Evolutionary conservation across 192 early-diverging fungal genomes (phyloP).

Genomic region (Obelidium mucronatum): DNA sequence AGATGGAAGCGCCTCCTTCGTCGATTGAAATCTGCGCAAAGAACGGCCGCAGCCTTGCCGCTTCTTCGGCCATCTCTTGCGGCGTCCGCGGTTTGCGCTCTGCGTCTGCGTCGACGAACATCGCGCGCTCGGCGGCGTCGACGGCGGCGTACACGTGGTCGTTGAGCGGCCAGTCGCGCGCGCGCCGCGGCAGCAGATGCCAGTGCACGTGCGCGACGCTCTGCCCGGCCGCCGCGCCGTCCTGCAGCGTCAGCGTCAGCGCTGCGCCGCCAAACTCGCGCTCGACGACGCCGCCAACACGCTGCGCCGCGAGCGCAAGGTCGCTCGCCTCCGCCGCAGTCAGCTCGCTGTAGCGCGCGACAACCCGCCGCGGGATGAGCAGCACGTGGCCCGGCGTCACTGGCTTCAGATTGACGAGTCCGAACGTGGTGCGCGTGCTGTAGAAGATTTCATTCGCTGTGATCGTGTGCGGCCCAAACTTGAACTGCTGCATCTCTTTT

Average conservation of each 20-base stretch:
- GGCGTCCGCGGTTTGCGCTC: slow-evolving; percentile 68
- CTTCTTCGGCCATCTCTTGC: slow-evolving; percentile 84
- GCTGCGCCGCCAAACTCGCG: slow-evolving; percentile 70
- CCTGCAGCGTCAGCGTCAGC: slow-evolving; percentile 77
- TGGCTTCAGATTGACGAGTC: slow-evolving; percentile 94
- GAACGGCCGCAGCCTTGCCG: slow-evolving; percentile 50
- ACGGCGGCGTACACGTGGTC: slow-evolving; percentile 89
- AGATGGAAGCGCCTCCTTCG: slow-evolving; percentile 9
- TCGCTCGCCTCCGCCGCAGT: slow-evolving; percentile 82
- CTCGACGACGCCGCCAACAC: slow-evolving; percentile 78
- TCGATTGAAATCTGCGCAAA: slow-evolving; percentile 39
- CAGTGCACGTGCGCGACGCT: slow-evolving; percentile 92
- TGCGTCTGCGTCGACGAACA: slow-evolving; percentile 62
- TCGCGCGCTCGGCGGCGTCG: slow-evolving; percentile 55
- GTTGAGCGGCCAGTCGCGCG: slow-evolving; percentile 83
- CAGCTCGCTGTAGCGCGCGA: slow-evolving; percentile 78
- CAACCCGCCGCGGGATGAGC: slow-evolving; percentile 72
- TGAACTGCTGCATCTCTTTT: slow-evolving; percentile 24
- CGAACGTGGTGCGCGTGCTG: slow-evolving; percentile 71
- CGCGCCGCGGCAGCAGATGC: slow-evolving; percentile 85
- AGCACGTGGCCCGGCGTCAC: slow-evolving; percentile 75
- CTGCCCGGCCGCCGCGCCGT: slow-evolving; percentile 77
- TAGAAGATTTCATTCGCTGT: slow-evolving; percentile 78
- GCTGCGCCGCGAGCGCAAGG: slow-evolving; percentile 82
- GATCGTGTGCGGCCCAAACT: slow-evolving; percentile 81